Evolutionary conservation across 208 protist genomes (phyloP).

Genomic region (Trypanosoma boissoni): DNA sequence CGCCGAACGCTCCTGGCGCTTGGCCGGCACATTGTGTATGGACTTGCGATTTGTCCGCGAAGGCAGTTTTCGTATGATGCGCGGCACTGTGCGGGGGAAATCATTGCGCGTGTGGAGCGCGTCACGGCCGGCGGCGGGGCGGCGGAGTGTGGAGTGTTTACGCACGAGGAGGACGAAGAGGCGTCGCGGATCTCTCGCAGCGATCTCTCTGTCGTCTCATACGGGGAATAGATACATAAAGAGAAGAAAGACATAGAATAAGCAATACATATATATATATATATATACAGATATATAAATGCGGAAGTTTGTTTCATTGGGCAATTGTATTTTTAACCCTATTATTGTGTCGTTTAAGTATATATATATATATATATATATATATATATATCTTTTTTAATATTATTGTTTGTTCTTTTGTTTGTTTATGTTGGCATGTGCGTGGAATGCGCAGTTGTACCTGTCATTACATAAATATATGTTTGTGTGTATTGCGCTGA

Average conservation of each 20-base stretch:
- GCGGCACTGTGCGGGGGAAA: neutral
- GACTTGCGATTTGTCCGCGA: conserved; percentile 32
- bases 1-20: conserved; percentile 32
- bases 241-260: too few species aligned
- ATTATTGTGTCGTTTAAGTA: neutral
- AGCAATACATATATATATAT: too few species aligned
- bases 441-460: too few species aligned
- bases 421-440: conserved; percentile 7
- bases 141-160: neutral
- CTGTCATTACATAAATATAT: too few species aligned
- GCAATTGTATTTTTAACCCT: neutral
- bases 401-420: neutral
- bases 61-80: conserved; percentile 53
- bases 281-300: neutral
- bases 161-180: neutral
- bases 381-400: too few species aligned
- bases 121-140: conserved; percentile 1
- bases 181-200: neutral
- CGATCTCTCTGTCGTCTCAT: conserved; percentile 20
- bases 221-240: conserved; percentile 15
- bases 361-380: conserved; percentile 14
- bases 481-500: too few species aligned
- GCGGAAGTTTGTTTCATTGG: neutral
- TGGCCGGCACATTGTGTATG: conserved; percentile 55
- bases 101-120: conserved; percentile 13